A percentile compares a stretch with the other conserved stretches of the same genome.
These are phyloP conservation scores for Morella rubra DNA, from an alignment of 306 rosid species.

Conservation along the genomic window DNA sequence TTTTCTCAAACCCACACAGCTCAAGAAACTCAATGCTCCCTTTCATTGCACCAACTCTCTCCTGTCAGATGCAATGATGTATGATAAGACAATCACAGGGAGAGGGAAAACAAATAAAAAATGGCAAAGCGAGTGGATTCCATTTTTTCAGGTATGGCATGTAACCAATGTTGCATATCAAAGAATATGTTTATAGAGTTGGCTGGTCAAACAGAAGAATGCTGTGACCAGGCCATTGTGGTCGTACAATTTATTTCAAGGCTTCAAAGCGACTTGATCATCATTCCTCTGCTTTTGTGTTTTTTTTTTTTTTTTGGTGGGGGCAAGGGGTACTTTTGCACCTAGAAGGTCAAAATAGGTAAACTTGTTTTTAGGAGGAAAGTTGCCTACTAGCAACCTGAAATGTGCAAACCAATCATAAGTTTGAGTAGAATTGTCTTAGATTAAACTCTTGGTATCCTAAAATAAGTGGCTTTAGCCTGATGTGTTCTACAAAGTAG, in stretches of 20 bases:
- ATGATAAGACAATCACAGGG: background rate
- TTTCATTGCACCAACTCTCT: constrained; percentile 77
- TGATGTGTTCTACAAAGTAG: background rate
- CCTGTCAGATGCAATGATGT: constrained; percentile 47
- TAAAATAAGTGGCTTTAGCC: background rate
- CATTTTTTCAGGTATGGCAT: background rate
- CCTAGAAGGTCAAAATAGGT: background rate
- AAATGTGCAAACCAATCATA: background rate
- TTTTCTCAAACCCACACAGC: constrained; percentile 87
- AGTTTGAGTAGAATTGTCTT: background rate
- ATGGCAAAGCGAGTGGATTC: background rate
- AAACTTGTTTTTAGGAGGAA: background rate
- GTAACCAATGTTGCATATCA: background rate
- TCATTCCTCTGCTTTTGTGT: background rate
- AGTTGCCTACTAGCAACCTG: background rate
- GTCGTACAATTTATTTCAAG: background rate
- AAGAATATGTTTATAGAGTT: background rate
- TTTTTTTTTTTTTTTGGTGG: background rate
- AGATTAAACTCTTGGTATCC: background rate
- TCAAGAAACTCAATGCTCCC: constrained; percentile 90
- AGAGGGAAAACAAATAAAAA: background rate
- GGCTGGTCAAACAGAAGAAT: background rate
- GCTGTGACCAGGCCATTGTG: background rate
- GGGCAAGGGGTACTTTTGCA: no score
- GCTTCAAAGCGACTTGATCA: background rate